Evolutionary conservation across 768 basidiomycete genomes (phyloP).

Genomic region (Tylopilus felleus): DNA sequence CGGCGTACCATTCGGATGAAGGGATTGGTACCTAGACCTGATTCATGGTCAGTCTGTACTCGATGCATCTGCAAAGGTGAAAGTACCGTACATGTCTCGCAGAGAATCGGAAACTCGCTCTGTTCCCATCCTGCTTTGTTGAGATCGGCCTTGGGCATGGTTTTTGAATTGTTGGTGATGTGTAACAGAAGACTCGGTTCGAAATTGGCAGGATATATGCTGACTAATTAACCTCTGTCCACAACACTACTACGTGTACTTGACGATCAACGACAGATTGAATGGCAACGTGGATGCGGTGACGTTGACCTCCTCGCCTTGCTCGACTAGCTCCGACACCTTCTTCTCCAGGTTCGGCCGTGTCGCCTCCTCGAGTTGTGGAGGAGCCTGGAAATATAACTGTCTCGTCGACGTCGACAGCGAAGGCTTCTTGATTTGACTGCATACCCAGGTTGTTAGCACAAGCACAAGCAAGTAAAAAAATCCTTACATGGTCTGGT

Average conservation of each 20-base stretch:
- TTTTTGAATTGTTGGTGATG: neutral
- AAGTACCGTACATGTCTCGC: slow-evolving; percentile 75
- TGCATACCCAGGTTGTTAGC: slow-evolving; percentile 32
- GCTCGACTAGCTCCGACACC: slow-evolving; percentile 73
- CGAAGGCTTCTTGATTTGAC: slow-evolving; percentile 97
- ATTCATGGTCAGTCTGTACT: neutral
- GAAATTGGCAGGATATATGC: slow-evolving; percentile 14
- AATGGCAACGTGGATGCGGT: slow-evolving; percentile 91
- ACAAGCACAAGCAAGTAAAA: neutral
- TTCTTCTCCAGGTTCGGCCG: slow-evolving; percentile 89
- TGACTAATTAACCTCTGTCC: slow-evolving; percentile 23
- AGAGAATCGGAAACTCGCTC: slow-evolving; percentile 90
- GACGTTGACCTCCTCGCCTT: slow-evolving; percentile 79
- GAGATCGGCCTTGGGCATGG: slow-evolving; percentile 84
- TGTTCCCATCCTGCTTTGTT: slow-evolving; percentile 96
- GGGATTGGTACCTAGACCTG: slow-evolving; percentile 85
- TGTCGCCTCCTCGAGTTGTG: slow-evolving; percentile 84
- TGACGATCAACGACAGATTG: slow-evolving; percentile 66
- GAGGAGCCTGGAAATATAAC: slow-evolving; percentile 92
- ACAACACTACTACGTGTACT: slow-evolving; percentile 40
- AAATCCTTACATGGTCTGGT: slow-evolving; percentile 79
- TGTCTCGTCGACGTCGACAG: slow-evolving; percentile 71
- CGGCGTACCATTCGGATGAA: slow-evolving; percentile 87
- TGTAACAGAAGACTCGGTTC: neutral
- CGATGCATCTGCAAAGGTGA: neutral